Conservation (phyloP, 2,329 filamentous ascomycete species). For the Knufia petricola region DNA sequence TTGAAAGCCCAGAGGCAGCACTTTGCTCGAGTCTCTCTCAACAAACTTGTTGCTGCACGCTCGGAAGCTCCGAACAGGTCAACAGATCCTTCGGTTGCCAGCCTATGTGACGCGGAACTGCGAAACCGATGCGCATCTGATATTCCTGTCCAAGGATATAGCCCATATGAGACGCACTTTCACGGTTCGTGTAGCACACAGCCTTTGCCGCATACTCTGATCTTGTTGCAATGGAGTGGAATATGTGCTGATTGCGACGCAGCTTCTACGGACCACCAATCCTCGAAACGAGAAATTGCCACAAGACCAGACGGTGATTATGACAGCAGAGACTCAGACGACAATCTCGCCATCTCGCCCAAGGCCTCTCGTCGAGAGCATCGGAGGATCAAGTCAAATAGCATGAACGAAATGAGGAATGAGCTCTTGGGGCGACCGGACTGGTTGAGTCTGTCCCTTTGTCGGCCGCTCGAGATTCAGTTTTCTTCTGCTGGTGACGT, state of each 20-base stretch:
- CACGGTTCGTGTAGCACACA: too few relatives aligned
- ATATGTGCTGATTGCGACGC: too few relatives aligned
- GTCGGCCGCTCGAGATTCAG: neutral
- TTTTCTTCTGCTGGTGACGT: constrained; percentile 1
- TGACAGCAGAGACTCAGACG: neutral
- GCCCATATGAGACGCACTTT: too few relatives aligned
- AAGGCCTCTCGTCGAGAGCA: neutral
- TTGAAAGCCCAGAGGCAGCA: constrained; percentile 27
- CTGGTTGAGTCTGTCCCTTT: constrained; percentile 1
- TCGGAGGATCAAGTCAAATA: neutral
- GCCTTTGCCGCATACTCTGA: too few relatives aligned
- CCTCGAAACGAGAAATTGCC: too few relatives aligned
- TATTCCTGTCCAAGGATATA: too few relatives aligned
- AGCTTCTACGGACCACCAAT: too few relatives aligned
- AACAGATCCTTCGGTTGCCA: neutral
- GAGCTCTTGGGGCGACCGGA: neutral
- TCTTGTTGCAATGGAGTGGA: too few relatives aligned
- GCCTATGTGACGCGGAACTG: neutral
- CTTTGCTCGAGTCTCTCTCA: constrained; percentile 25
- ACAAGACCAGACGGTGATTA: too few relatives aligned
- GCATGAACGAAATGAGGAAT: neutral
- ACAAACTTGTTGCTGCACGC: neutral
- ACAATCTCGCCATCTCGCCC: neutral
- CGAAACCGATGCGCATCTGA: too few relatives aligned
- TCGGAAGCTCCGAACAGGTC: neutral